Evolutionary conservation across 208 protist genomes (phyloP).

Genomic region (Acanthamoeba culbertsoni): DNA sequence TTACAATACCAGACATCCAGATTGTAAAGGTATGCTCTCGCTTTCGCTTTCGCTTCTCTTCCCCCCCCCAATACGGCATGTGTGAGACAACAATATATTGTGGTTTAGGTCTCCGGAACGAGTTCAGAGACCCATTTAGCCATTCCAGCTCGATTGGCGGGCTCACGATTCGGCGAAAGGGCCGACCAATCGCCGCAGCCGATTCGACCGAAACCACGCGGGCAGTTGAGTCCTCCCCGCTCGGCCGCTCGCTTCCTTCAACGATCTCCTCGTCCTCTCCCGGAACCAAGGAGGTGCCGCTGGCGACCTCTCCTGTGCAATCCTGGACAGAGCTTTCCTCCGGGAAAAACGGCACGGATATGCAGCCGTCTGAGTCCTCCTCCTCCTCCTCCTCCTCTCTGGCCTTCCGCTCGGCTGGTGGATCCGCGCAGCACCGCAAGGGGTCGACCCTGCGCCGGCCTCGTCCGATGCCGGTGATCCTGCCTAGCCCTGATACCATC

Average conservation of each 20-base stretch:
- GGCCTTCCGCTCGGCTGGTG: not conserved
- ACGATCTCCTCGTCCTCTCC: not conserved
- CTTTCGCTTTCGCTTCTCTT: not conserved
- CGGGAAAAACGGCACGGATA: too few relatives aligned
- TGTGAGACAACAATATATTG: not conserved
- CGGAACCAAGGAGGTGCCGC: too few relatives aligned
- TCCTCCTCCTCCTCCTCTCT: not conserved
- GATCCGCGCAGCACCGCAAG: not conserved
- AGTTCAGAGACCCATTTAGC: not conserved
- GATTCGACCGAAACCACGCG: not conserved
- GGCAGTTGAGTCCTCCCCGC: not conserved
- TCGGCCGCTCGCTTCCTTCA: not conserved
- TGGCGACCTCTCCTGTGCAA: not conserved
- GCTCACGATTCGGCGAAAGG: not conserved
- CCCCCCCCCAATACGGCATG: too few relatives aligned
- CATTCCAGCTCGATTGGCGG: not conserved
- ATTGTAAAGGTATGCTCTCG: slow-evolving; percentile 41
- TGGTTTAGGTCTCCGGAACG: not conserved
- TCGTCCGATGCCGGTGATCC: not conserved
- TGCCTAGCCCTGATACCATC: not conserved
- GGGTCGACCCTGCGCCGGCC: not conserved
- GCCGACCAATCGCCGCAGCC: not conserved
- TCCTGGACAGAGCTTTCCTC: too few relatives aligned
- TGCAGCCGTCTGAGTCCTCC: not conserved
- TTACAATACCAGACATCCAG: not conserved